Conservation (phyloP, 2,329 filamentous ascomycete species). For the Apiospora sp. region DNA sequence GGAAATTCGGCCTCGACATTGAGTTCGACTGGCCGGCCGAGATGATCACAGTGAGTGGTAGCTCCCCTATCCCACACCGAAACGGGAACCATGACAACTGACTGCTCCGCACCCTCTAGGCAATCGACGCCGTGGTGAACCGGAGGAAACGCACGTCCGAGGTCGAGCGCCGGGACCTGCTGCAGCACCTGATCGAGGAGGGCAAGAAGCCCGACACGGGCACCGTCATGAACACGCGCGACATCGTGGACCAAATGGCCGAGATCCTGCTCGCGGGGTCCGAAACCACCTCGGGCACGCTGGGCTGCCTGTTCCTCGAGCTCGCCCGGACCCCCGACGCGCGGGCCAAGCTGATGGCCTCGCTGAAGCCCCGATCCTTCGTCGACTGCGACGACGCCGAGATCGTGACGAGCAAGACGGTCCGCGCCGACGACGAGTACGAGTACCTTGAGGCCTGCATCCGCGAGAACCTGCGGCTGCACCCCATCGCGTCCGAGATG, state of each 20-base stretch:
- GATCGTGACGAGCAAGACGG: constrained; percentile 20
- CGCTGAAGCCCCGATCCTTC: not conserved
- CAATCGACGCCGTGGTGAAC: constrained; percentile 15
- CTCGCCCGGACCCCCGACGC: constrained; percentile 6
- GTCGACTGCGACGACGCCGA: not conserved
- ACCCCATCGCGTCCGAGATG: constrained; percentile 24
- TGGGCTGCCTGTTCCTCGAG: constrained; percentile 17
- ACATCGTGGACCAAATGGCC: constrained; percentile 24
- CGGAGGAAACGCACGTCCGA: constrained; percentile 1
- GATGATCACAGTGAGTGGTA: constrained; percentile 26
- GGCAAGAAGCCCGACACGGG: constrained; percentile 23
- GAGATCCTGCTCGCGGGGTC: constrained; percentile 23
- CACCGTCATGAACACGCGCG: constrained; percentile 16
- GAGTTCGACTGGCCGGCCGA: constrained; percentile 34
- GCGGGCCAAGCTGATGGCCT: constrained; percentile 10
- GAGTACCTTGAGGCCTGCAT: constrained; percentile 24
- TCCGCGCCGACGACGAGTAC: constrained; percentile 9
- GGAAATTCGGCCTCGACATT: constrained; percentile 31
- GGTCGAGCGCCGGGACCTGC: constrained; percentile 16
- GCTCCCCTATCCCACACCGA: too few species aligned
- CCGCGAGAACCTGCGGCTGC: constrained; percentile 22
- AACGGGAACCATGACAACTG: not conserved
- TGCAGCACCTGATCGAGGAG: constrained; percentile 22
- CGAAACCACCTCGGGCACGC: constrained; percentile 15
- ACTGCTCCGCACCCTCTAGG: not conserved